A percentile compares a stretch with the other conserved stretches of the same genome.
These are phyloP conservation scores for Aspergillus hancockii DNA, from an alignment of 495 filamentous ascomycete species.

Conservation along the genomic window DNA sequence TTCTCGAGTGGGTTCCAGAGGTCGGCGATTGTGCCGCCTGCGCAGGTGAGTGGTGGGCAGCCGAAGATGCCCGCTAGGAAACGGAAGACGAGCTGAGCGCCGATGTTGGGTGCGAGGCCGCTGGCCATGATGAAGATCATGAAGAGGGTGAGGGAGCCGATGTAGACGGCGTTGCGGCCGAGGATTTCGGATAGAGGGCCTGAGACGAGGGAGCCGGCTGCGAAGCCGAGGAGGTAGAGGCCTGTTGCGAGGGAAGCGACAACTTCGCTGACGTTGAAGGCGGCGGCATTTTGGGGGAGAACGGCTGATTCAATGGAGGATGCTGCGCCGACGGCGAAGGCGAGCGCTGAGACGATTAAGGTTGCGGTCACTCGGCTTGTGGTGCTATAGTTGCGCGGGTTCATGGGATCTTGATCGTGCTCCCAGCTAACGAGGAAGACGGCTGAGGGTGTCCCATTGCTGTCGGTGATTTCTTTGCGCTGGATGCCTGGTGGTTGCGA, in stretches of 20 bases:
- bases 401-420: conserved; percentile 51
- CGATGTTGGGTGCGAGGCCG: conserved; percentile 52
- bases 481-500: conserved; percentile 10
- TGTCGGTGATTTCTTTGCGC: conserved; percentile 3
- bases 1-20: conserved; percentile 53
- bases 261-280: conserved; percentile 55
- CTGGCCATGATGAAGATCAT: conserved; percentile 56
- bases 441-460: not conserved
- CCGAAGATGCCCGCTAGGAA: conserved; percentile 56
- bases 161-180: conserved; percentile 60
- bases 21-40: conserved; percentile 54
- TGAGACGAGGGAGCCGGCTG: conserved; percentile 51
- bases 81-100: conserved; percentile 50
- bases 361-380: conserved; percentile 42
- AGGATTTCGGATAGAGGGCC: conserved; percentile 61
- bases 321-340: conserved; percentile 51
- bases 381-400: conserved; percentile 58
- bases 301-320: conserved; percentile 54
- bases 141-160: conserved; percentile 47
- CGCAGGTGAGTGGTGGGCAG: conserved; percentile 52
- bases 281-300: conserved; percentile 42
- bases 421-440: conserved; percentile 51
- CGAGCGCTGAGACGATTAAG: conserved; percentile 53
- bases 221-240: conserved; percentile 66
- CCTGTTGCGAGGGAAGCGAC: conserved; percentile 51